Base-by-base conservation (phyloP, 192 early-diverging fungal species). In the Entomortierella parvispora region DNA sequence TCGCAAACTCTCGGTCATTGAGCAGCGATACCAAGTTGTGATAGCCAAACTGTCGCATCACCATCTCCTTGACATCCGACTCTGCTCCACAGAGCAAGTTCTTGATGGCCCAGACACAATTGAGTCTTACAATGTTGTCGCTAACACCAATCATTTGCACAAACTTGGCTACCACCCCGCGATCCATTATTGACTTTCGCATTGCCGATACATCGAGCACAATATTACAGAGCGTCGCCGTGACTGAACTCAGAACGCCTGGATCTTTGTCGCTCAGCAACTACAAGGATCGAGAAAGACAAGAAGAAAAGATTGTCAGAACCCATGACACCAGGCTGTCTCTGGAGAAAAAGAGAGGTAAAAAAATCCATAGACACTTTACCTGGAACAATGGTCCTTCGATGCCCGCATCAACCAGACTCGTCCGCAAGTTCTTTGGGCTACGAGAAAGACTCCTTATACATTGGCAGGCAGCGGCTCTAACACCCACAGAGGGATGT, bases 191-290 rank as follows among this genome's bases (percentile, higher is more conserved):
- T 8, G 77, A 86, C 80, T 84, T 85, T 51, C 81, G 84, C 92
- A 95, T 93, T 0, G 94, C 93, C 12, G 91, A 90, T 55, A 96
- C 93, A 50, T 94, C 94, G 22, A 96, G 68, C 6, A 93, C 90
- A 45, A 96, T 85, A 55, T 96, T 96, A 77, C 95, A 95, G 2
- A 96, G 66, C 0, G 91, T 90, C 6, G 91, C 95, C 43, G 86
- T 89, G 4, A 93, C 93, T 14, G 82, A 83, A 29, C 86, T 83
- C 42, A 89, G 88, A 0, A 94, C 91, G 10, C 84, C 80, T 4
- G 80, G 67, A 44, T 85, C 86, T 31, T 81, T 72, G 76, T 93
- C 92, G 7, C 80, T 69, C 17, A 95, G 74, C 1, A 95, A 66
- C 78, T 84, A 53, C 4, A 33, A 20, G 12, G n/a, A n/a, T n/a